These are phyloP conservation scores for Brassica hybrid DNA, from an alignment of 441 rosid genomes.

Conservation along the genomic window DNA sequence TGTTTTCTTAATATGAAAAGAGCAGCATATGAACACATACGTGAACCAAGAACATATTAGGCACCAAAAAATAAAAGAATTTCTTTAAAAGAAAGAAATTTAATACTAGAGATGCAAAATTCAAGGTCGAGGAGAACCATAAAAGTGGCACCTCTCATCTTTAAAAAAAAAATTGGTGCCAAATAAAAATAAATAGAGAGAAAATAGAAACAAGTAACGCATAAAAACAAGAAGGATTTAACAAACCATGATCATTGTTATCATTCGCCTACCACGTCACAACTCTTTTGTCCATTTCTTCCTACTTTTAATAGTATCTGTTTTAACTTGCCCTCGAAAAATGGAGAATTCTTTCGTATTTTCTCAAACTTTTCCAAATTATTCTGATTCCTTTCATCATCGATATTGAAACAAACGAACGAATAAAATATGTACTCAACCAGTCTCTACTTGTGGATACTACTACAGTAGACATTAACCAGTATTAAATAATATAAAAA, in stretches of 20 bases:
- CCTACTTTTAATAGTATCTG: conserved; percentile 38
- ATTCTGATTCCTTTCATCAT: conserved; percentile 34
- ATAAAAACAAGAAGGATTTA: conserved; percentile 38
- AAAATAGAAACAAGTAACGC: conserved; percentile 12
- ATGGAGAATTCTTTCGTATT: conserved; percentile 35
- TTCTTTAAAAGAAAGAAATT: too few relatives aligned
- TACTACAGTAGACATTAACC: conserved; percentile 11
- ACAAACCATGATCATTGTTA: conserved; percentile 43
- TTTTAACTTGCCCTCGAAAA: conserved; percentile 36
- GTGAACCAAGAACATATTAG: too few relatives aligned
- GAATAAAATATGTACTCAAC: neutral
- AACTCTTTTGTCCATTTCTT: conserved; percentile 36
- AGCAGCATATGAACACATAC: too few relatives aligned
- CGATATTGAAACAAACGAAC: conserved; percentile 14
- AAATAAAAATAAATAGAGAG: conserved; percentile 12
- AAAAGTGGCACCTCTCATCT: conserved; percentile 43
- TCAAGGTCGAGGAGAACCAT: conserved; percentile 41
- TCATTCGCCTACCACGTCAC: conserved; percentile 45
- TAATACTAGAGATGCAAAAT: conserved; percentile 15
- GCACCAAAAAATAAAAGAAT: too few relatives aligned
- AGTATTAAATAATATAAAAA: neutral
- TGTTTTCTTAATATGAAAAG: too few relatives aligned
- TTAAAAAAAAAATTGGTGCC: neutral
- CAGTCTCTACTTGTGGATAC: conserved; percentile 16
- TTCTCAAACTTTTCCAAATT: neutral